Conservation (phyloP, 164 flowering plant species). For the Santalum album region DNA sequence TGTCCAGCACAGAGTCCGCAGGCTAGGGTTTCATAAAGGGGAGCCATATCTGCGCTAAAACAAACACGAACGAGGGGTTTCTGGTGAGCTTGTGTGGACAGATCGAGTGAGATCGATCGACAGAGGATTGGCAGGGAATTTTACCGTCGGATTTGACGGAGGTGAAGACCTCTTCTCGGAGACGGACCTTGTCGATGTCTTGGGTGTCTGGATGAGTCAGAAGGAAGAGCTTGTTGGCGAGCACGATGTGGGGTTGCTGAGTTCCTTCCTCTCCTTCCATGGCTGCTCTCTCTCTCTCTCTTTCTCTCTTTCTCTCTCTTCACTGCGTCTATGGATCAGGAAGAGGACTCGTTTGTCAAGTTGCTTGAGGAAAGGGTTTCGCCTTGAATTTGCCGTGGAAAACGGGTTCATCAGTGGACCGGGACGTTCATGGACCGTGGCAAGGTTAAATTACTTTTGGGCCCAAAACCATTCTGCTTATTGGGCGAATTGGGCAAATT, state of each 20-base stretch:
- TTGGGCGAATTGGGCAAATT: too few species aligned
- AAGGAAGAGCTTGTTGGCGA: constrained; percentile 74
- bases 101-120: not conserved
- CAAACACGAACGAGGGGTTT: too few species aligned
- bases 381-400: too few species aligned
- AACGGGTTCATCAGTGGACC: too few species aligned
- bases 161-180: constrained; percentile 65
- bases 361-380: too few species aligned
- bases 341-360: too few species aligned
- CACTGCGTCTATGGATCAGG: too few species aligned
- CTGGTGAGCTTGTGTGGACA: not conserved
- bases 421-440: too few species aligned
- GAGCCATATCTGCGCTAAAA: constrained; percentile 58
- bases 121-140: not conserved
- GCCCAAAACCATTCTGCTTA: too few species aligned
- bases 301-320: not conserved
- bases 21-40: constrained; percentile 61
- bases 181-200: constrained; percentile 82
- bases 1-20: constrained; percentile 42
- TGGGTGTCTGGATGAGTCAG: constrained; percentile 65
- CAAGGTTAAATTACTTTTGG: too few species aligned
- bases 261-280: constrained; percentile 71
- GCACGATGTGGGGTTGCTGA: constrained; percentile 59
- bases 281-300: constrained; percentile 5
- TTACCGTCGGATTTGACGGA: constrained; percentile 57